Evolutionary conservation across 1,139 yeast species (phyloP), one percentile per base, ranked within the genome.

Genomic region (Candida sp.): DNA sequence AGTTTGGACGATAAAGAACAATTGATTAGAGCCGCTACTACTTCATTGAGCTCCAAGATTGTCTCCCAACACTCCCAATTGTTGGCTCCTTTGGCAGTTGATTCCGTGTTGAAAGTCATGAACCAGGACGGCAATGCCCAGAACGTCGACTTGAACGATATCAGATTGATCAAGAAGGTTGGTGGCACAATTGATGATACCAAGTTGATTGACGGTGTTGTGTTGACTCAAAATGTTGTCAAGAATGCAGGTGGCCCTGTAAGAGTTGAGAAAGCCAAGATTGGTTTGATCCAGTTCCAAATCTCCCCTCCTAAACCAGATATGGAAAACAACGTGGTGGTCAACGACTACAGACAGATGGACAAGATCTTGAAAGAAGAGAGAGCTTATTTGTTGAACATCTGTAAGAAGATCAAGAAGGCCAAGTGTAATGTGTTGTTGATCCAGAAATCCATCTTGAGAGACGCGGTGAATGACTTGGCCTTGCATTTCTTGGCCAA

Each of bases 171-270:
- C 62, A 94, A 94, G 75, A 93, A 94, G 69, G 90, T 91, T 28
- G 99, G 99, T 50, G 98, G 98, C 39, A 94, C 99, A 9, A 94
- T 94, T 60, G 99, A 94, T 63, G 99, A 94, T 61, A 94, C 99
- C 23, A 92, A 89, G 69, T 80, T 93, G 65, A 86, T 93, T 48
- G 91, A 92, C 63, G 99, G 99, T 52, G 93, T 94, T 53, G 97
- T 93, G 5, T 78, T 94, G 62, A 90, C 98, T 28, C 98, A 94
- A 72, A 88, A 82, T 58, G 98, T 88, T 25, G 83, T 92, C 54
- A 94, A 92, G 68, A 77, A 81, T 55, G 98, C 98, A 2, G 97
- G 97, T 46, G 99, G 98, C n/a, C 99, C 99, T 52, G 80, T 90
- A 7, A 84, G 98, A 68, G 82, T 91, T 69, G 99, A 94, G 68